Base-by-base conservation (phyloP, 345 rosid species). In the Brassica rapa region DNA sequence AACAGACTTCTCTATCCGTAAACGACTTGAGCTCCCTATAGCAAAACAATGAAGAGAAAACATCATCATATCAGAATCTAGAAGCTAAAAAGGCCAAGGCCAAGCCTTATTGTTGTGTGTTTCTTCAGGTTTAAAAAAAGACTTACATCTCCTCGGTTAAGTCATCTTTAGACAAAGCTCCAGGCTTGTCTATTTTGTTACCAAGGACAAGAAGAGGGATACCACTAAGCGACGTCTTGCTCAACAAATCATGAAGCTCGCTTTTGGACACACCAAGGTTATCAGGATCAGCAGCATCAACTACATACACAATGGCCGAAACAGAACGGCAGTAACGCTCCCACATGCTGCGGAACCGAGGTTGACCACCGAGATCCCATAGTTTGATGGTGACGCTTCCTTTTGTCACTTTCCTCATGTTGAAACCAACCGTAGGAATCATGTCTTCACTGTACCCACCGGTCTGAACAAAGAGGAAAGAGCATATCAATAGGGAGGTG, bases 331-430 rank as follows among this genome's bases (percentile, higher is more conserved):
- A 92, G 56, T 92, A 92, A 30, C 97, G 86, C 83, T 92, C 96
- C 97, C 95, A 92, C 95, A 92, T 92, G 66, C 97, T 90, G 81
- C 97, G 95, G 78, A 92, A 90, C 82, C 97, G 86, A 61, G 96
- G 97, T 76, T 91, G 90, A 85, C 98, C 98, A 72, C 97, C 97
- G 56, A 89, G 96, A 85, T 92, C 98, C 97, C 98, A 93, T 75
- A 93, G 82, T 80, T 93, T 93, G 69, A 93, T 93, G 4, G 97
- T 93, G 60, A 93, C 98, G 74, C 87, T 93, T 77, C 97, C 98
- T 84, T 93, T 93, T 55, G 95, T 91, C 75, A 93, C 98, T 83
- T 93, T 93, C 86, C 88, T 93, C 98, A 91, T 89, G 85, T 93
- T 93, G 79, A 93, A 93, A 25, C 98, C 98, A 25, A 93, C 96